Evolutionary conservation across 306 rosid genomes (phyloP), one percentile per base, ranked within the genome.

Genomic region (Medicago arabica): DNA sequence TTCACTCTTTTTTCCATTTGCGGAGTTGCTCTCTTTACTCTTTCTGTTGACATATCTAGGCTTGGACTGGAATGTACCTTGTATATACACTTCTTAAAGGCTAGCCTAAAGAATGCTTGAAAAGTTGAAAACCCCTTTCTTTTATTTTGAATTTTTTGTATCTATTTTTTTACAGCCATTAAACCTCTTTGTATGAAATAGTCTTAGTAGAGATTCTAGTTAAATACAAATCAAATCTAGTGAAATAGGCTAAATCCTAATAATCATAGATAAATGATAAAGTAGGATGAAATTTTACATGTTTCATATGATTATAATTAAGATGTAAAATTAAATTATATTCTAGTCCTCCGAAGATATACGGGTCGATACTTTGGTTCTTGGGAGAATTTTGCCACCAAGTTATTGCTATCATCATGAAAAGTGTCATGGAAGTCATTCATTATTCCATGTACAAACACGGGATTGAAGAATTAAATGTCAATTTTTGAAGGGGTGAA

Each of bases 121-220:
- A 69, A 50, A 67, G 21, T 46, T 49, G 10, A 16, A 69, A 50
- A 67, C 36, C 74, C 67, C 60, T 59, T 63, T 63, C 10, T 61
- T 67, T 70, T 36, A 68, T 36, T 11, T 50, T 38, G 41, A 14
- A n/a, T 7, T 31, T 40, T 39, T 57, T 58, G 19, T 14, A 41
- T 51, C 18, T 53, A 43, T 67, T 46, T 34, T 18, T 38, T 60
- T 46, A 10, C 78, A 28, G 53, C 69, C 62, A 34, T 62, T 28
- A 63, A 63, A 49, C 50, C 39, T 34, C 21, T 12, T 36, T 39
- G 6, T 47, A 36, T 49, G 16, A 4, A 12, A 18, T 17, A 9
- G 69, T 28, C 59, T 28, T 16, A n/a, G 19, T 62, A 36, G 62
- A 18, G 38, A 18, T 5, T 15, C 63, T 17, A 34, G 36, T 36